Conservation (phyloP, 108 stramenopile genomes). For the Skeletonema marinoi region DNA sequence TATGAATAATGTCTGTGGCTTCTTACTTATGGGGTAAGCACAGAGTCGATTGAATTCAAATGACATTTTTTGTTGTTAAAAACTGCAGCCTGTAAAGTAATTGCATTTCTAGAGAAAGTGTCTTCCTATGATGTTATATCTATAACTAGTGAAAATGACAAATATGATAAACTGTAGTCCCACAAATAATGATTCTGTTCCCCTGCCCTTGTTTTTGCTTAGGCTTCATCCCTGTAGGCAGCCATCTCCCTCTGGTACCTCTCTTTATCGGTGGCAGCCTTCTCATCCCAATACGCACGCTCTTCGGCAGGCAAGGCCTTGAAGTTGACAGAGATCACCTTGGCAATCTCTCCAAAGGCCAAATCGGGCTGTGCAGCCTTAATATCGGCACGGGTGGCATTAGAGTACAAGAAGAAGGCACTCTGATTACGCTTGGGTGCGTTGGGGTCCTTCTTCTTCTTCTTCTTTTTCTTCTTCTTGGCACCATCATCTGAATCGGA, state of each 20-base stretch:
- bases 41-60: too few species aligned
- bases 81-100: too few species aligned
- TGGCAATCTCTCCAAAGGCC: constrained; percentile 72
- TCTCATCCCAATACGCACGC: constrained; percentile 67
- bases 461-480: constrained; percentile 57
- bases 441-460: constrained; percentile 73
- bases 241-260: constrained; percentile 69
- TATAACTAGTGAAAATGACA: constrained; percentile 2
- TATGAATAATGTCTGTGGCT: too few species aligned
- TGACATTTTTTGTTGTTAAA: too few species aligned
- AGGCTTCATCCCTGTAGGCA: constrained; percentile 40
- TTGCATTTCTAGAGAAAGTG: neutral
- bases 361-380: constrained; percentile 78
- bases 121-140: neutral
- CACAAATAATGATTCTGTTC: neutral
- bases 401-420: constrained; percentile 82
- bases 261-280: constrained; percentile 74
- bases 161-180: constrained; percentile 1
- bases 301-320: constrained; percentile 72
- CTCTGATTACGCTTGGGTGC: constrained; percentile 79
- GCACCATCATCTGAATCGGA: constrained; percentile 32
- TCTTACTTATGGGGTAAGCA: too few species aligned
- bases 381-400: constrained; percentile 61
- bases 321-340: constrained; percentile 72
- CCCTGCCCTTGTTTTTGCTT: neutral